A percentile compares a stretch with the other conserved stretches of the same genome.
phyloP scores from a whole-genome alignment of 2,329 filamentous ascomycete genomes.

The Scedosporium minutisporum region DNA sequence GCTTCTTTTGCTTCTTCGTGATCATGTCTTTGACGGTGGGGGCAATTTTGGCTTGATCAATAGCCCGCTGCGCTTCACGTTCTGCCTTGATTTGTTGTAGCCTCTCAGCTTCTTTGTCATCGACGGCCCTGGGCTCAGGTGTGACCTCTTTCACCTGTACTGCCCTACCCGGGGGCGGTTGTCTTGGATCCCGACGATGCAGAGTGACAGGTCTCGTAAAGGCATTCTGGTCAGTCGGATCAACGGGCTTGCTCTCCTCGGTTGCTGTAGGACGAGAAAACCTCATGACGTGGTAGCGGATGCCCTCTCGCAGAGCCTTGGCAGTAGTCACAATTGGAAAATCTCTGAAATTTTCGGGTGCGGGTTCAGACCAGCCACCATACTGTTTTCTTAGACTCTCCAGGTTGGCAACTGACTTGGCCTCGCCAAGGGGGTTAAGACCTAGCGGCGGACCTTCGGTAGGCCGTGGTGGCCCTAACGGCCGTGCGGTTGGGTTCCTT shows the following conservation, averaged over 20 bases:
- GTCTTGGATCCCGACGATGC: conserved; percentile 78
- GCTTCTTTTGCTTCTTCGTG: conserved; percentile 55
- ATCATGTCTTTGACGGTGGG: conserved; percentile 59
- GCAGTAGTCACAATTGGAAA: conserved; percentile 75
- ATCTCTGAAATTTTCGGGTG: conserved; percentile 38
- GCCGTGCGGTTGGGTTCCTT: conserved; percentile 25
- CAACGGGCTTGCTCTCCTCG: conserved; percentile 47
- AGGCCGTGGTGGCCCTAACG: conserved; percentile 12
- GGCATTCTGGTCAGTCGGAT: conserved; percentile 61
- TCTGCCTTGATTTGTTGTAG: conserved; percentile 66
- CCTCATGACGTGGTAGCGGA: conserved; percentile 82
- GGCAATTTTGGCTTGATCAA: conserved; percentile 87
- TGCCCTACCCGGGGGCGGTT: conserved; percentile 52
- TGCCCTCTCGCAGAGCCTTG: conserved; percentile 63
- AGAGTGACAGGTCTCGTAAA: conserved; percentile 84
- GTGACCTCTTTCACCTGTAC: conserved; percentile 34
- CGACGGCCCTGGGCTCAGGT: conserved; percentile 30
- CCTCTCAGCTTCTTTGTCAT: conserved; percentile 51
- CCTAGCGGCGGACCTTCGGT: conserved; percentile 15
- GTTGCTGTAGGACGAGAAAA: conserved; percentile 49
- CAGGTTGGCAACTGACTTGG: conserved; percentile 11
- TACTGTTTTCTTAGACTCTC: conserved; percentile 35
- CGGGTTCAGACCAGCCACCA: conserved; percentile 49
- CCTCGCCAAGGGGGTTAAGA: conserved; percentile 18
- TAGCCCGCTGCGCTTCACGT: conserved; percentile 73